Evolutionary conservation across 1,284 basidiomycete species (phyloP).

Genomic region (Irpex sp.): DNA sequence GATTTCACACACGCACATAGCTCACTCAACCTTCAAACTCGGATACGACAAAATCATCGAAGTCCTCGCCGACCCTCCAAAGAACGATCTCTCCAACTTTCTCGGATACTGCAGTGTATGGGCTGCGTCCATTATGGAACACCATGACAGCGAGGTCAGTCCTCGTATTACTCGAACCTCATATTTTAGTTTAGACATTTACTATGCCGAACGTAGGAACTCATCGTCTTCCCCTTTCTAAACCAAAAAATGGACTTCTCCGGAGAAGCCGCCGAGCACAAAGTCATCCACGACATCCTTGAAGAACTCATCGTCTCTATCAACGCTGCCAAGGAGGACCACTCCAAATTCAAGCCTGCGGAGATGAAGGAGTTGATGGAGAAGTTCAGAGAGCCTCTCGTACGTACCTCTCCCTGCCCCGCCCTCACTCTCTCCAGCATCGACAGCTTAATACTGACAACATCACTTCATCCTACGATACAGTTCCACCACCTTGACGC

Average conservation of each 20-base stretch:
- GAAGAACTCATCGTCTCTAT: slow-evolving; percentile 26
- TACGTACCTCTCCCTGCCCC: not conserved
- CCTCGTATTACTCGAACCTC: not conserved
- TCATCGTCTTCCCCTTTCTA: slow-evolving; percentile 33
- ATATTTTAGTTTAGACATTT: not conserved
- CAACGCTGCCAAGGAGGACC: slow-evolving; percentile 16
- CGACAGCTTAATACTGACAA: too few relatives aligned
- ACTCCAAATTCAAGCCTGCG: not conserved
- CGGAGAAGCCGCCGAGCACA: slow-evolving; percentile 33
- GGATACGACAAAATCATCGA: slow-evolving; percentile 31
- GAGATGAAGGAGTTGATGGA: not conserved
- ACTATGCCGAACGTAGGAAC: slow-evolving; percentile 18
- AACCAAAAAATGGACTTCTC: slow-evolving; percentile 34
- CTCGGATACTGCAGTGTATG: slow-evolving; percentile 38
- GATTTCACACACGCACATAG: slow-evolving; percentile 17
- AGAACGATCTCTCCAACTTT: slow-evolving; percentile 35
- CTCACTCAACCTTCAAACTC: slow-evolving; percentile 30
- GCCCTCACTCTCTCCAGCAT: too few relatives aligned
- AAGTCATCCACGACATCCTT: slow-evolving; percentile 28
- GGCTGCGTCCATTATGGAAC: slow-evolving; percentile 27
- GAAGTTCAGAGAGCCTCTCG: not conserved
- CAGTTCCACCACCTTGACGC: not conserved
- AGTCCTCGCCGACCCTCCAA: slow-evolving; percentile 32
- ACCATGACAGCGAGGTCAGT: slow-evolving; percentile 32
- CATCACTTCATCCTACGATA: too few relatives aligned